These are phyloP conservation scores for Acmispon strigosus DNA, from an alignment of 306 rosid genomes.

Conservation along the genomic window DNA sequence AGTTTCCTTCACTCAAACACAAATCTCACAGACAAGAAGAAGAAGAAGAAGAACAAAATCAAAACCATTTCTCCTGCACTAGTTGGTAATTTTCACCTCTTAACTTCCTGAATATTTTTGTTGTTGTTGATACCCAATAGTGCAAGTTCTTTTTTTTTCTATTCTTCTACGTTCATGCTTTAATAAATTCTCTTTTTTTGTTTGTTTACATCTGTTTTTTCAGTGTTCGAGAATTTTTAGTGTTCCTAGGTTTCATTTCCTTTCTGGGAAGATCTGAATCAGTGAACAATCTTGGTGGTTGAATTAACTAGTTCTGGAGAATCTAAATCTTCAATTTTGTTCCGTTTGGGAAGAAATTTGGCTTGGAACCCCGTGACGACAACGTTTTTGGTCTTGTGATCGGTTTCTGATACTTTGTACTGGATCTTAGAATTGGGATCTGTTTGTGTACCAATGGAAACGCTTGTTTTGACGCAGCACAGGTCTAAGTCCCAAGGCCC, in stretches of 20 bases:
- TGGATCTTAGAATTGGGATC: constrained; percentile 23
- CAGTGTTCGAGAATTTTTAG: neutral
- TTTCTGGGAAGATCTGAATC: constrained; percentile 16
- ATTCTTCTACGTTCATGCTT: neutral
- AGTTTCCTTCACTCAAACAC: neutral
- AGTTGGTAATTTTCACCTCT: constrained; percentile 27
- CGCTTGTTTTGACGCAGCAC: constrained; percentile 51
- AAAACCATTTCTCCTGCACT: neutral
- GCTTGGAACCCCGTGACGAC: neutral
- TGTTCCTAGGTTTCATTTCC: neutral
- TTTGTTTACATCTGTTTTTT: neutral
- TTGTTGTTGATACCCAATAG: neutral
- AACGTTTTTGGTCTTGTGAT: constrained; percentile 6
- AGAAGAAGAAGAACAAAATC: neutral
- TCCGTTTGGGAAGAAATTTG: constrained; percentile 22
- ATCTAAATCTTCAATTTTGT: neutral
- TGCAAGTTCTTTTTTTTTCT: neutral
- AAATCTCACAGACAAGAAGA: neutral
- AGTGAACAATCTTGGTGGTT: neutral
- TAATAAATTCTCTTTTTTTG: neutral
- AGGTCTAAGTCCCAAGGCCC: constrained; percentile 35
- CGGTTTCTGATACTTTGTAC: constrained; percentile 1
- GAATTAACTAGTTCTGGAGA: neutral
- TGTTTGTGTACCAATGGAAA: constrained; percentile 44
- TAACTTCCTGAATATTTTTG: neutral